Evolutionary conservation across 2,329 filamentous ascomycete genomes (phyloP), one percentile per base, ranked within the genome.

Genomic region (Bimuria novae-zelandiae): DNA sequence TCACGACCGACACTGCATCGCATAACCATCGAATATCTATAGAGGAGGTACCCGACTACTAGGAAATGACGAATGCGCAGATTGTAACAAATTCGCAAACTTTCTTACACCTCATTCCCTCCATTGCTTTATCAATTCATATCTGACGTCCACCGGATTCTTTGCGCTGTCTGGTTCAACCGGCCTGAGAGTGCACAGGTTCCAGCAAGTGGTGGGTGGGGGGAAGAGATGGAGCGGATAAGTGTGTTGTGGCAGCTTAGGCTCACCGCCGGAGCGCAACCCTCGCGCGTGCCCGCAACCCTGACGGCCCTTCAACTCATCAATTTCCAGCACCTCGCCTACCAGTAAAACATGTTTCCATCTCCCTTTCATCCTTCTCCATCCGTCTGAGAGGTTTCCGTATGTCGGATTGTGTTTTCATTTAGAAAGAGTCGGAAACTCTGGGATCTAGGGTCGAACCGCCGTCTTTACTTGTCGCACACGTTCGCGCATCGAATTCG

Each of bases 181-280:
- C 5, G 12, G n/a, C 12, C 21, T 25, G n/a, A 25, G 36, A 8
- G 19, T n/a, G 43, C n/a, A n/a, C 21, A 25, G 30, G 21, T 6
- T 25, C 14, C 43, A 12, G 25, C 30, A 27, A 46, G 21, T 46
- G 30, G 11, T 25, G 30, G 17, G 22, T 7, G 19, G 30, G 17
- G 22, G 7, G 19, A 35, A 22, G 30, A 46, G 25, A 30, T 10
- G 43, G n/a, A n/a, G n/a, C n/a, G 7, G 21, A 36, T 36, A 17
- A 36, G 21, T 16, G 29, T 22, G 30, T 25, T 23, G 30, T 33
- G 29, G 12, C 19, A n/a, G 21, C 14, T 17, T 46, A 23, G 30
- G 43, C 12, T 46, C 30, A 36, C 21, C n/a, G 29, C 42, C 22
- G 41, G 41, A 44, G 41, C 41, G 25, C 41, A 46, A 36, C 36